Percentiles rank a stretch among this genome's conserved stretches.
These are phyloP conservation scores for Volvox africanus DNA, from an alignment of 139 green algal species.

Conservation along the genomic window DNA sequence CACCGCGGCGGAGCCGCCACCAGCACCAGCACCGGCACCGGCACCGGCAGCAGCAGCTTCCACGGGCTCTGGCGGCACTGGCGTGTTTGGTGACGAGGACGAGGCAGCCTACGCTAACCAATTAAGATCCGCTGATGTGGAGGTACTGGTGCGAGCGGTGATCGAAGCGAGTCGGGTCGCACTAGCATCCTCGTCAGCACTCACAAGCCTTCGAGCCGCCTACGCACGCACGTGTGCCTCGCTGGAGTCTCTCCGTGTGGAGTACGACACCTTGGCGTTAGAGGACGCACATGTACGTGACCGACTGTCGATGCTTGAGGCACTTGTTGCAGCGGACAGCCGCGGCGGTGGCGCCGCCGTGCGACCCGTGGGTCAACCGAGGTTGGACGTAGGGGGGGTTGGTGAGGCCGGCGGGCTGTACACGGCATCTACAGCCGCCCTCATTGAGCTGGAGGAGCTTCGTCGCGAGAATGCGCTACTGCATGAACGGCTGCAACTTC, in stretches of 20 bases:
- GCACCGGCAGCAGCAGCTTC: not conserved
- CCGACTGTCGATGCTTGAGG: conserved; percentile 49
- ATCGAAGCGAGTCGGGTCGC: conserved; percentile 44
- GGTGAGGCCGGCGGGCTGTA: conserved; percentile 25
- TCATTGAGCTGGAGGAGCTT: conserved; percentile 59
- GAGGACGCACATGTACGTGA: conserved; percentile 54
- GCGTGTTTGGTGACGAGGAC: not conserved
- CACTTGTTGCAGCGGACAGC: conserved; percentile 29
- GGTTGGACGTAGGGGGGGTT: not conserved
- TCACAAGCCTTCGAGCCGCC: conserved; percentile 26
- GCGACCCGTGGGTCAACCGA: not conserved
- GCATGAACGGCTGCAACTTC: conserved; percentile 45
- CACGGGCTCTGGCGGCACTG: not conserved
- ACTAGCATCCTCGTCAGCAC: not conserved
- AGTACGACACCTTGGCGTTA: conserved; percentile 51
- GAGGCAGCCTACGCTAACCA: not conserved
- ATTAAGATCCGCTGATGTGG: conserved; percentile 36
- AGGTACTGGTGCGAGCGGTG: conserved; percentile 42
- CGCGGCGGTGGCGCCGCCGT: not conserved
- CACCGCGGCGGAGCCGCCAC: not conserved
- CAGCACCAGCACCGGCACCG: not conserved
- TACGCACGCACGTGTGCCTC: conserved; percentile 29
- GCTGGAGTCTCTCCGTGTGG: not conserved
- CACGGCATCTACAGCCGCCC: conserved; percentile 38
- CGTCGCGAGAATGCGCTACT: conserved; percentile 50